Evolutionary conservation across 2,329 filamentous ascomycete genomes (phyloP).

Genomic region (Sporothrix schenckii): DNA sequence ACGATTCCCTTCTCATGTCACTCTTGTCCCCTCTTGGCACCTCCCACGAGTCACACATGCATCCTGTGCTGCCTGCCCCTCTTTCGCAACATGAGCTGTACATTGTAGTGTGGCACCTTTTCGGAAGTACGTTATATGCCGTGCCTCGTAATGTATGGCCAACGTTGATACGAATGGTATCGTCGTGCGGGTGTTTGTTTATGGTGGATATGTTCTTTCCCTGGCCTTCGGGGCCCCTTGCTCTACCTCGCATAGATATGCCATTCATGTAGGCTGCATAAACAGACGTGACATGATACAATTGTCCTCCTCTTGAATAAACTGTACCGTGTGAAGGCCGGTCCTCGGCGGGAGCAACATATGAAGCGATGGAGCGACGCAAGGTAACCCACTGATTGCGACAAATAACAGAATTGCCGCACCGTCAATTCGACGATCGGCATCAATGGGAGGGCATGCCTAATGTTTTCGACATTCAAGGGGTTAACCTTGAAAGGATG

Average conservation of each 20-base stretch:
- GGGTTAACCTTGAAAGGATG: background rate
- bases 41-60: conserved; percentile 15
- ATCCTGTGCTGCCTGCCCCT: conserved; percentile 10
- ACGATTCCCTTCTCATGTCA: background rate
- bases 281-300: background rate
- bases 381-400: conserved; percentile 18
- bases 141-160: background rate
- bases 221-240: background rate
- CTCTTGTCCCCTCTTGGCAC: background rate
- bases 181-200: background rate
- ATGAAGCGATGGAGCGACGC: background rate
- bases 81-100: conserved; percentile 1
- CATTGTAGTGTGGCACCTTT: conserved; percentile 8
- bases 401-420: conserved; percentile 30
- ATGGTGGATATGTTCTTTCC: background rate
- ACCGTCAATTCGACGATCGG: conserved; percentile 5
- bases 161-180: background rate
- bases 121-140: background rate
- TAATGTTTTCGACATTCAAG: background rate
- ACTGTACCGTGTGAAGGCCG: background rate
- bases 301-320: background rate
- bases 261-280: background rate
- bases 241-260: background rate
- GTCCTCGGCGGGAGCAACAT: conserved; percentile 11
- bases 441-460: background rate